Evolutionary conservation across 1,284 basidiomycete genomes (phyloP).

Genomic region (Sporisorium exsertum): DNA sequence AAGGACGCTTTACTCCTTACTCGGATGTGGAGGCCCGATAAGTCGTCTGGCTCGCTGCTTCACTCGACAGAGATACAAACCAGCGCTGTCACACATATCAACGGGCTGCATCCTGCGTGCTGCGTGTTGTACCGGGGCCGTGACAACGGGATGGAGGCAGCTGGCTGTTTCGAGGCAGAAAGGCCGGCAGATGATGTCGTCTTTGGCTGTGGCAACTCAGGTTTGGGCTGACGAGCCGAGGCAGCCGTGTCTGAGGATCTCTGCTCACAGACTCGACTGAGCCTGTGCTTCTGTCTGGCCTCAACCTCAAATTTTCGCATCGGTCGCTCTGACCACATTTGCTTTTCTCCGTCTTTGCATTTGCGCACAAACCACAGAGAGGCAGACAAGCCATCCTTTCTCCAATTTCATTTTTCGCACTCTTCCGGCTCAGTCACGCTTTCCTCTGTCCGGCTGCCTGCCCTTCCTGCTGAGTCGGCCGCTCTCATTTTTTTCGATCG

Average conservation of each 20-base stretch:
- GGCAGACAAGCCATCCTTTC: not conserved
- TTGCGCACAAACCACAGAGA: constrained; percentile 24
- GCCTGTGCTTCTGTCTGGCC: constrained; percentile 1
- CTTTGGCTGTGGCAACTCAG: not conserved
- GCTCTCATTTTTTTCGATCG: constrained; percentile 11
- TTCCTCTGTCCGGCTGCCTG: not conserved
- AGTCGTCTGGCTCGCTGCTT: too few species aligned
- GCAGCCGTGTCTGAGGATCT: too few species aligned
- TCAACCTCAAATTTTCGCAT: not conserved
- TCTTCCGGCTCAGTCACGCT: constrained; percentile 14
- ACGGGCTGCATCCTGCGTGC: not conserved
- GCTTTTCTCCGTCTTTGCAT: not conserved
- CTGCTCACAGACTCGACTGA: not conserved
- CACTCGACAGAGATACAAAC: too few species aligned
- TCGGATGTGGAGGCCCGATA: too few species aligned
- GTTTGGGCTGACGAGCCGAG: too few species aligned
- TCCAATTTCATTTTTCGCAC: not conserved
- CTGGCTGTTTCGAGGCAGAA: too few species aligned
- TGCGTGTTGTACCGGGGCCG: not conserved
- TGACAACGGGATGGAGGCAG: not conserved
- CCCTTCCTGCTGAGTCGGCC: not conserved
- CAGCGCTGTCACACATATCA: not conserved
- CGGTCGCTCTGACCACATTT: constrained; percentile 16
- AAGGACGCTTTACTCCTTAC: too few species aligned
- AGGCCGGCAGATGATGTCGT: not conserved